Percentiles rank a stretch among this genome's conserved stretches.
Conservation (phyloP, 176 grass and related monocot species). For the Zoysia japonica region DNA sequence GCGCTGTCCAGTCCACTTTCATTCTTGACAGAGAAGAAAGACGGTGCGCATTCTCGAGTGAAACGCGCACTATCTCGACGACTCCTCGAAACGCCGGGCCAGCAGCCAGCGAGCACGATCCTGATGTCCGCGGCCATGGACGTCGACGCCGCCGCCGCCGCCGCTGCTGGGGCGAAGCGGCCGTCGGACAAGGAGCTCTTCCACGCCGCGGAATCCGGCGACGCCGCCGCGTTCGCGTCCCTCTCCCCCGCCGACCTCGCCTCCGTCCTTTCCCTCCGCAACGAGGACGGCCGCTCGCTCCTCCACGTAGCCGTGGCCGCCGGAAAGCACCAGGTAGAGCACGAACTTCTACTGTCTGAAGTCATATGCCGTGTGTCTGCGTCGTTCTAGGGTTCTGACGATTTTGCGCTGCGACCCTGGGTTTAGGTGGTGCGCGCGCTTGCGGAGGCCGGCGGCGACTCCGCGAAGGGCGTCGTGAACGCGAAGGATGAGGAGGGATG, state of each 20-base stretch:
- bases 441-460: constrained; percentile 44
- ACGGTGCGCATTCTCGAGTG: background rate
- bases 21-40: background rate
- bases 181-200: constrained; percentile 74
- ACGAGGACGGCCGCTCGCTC: constrained; percentile 87
- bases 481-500: constrained; percentile 89
- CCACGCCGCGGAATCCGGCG: constrained; percentile 67
- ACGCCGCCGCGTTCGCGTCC: constrained; percentile 47
- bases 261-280: constrained; percentile 49
- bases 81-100: background rate
- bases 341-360: background rate
- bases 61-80: background rate
- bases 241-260: constrained; percentile 52
- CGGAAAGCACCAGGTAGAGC: constrained; percentile 48
- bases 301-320: constrained; percentile 81
- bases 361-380: background rate
- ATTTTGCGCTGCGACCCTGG: background rate
- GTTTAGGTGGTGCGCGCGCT: constrained; percentile 66
- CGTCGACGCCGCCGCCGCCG: constrained; percentile 25
- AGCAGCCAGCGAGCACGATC: background rate
- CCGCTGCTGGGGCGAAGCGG: background rate
- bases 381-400: constrained; percentile 25
- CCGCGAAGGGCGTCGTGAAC: constrained; percentile 59
- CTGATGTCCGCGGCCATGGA: constrained; percentile 62
- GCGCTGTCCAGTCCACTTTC: too few species aligned